Evolutionary conservation across 2,329 filamentous ascomycete species (phyloP).

Genomic region (Coniochaeta sp.): DNA sequence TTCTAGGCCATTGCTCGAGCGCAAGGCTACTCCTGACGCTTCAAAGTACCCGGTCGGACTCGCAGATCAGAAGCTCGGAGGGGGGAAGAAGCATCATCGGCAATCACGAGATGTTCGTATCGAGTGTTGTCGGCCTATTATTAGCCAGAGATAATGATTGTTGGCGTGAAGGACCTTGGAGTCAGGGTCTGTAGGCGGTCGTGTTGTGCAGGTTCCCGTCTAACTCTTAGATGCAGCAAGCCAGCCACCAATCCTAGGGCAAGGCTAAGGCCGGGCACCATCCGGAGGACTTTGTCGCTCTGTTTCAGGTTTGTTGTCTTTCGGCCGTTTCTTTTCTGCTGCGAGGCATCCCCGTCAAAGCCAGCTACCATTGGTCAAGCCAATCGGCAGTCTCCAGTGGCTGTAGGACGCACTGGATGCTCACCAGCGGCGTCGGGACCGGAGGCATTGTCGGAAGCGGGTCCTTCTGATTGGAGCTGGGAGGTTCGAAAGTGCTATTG

Average conservation of each 20-base stretch:
- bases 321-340: slow-evolving; percentile 17
- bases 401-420: background rate
- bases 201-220: slow-evolving; percentile 32
- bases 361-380: background rate
- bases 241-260: slow-evolving; percentile 18
- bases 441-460: background rate
- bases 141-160: background rate
- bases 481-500: background rate
- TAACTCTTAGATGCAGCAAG: slow-evolving; percentile 21
- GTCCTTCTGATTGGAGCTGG: background rate
- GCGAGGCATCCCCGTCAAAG: slow-evolving; percentile 9
- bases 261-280: slow-evolving; percentile 1
- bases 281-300: slow-evolving; percentile 2
- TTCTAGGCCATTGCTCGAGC: background rate
- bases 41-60: background rate
- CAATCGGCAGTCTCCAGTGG: background rate
- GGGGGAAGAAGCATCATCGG: background rate
- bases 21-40: background rate
- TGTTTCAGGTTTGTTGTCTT: slow-evolving; percentile 22
- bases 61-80: background rate
- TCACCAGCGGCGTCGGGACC: background rate
- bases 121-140: background rate
- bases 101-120: background rate
- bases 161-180: background rate
- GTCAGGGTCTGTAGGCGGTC: slow-evolving; percentile 10